phyloP scores from a whole-genome alignment of 2,329 filamentous ascomycete species.

The Peltaster fructicola region DNA sequence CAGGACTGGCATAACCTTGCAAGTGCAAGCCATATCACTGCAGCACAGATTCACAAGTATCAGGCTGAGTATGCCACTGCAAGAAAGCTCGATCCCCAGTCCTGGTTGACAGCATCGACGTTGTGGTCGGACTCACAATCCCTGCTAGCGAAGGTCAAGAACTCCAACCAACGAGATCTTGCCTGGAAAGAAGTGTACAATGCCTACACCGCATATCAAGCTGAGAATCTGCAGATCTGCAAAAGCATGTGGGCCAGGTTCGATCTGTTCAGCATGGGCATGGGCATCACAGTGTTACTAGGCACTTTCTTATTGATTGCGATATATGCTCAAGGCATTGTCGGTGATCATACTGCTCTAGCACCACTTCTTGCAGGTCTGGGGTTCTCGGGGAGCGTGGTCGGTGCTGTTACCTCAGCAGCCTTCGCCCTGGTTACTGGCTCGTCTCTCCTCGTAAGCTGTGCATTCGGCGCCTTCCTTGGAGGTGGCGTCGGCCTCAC shows the following conservation, averaged over 20 bases:
- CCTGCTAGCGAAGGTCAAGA: conserved; percentile 30
- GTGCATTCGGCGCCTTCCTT: conserved; percentile 23
- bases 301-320: conserved; percentile 50
- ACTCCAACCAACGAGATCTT: conserved; percentile 18
- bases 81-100: conserved; percentile 44
- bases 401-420: conserved; percentile 18
- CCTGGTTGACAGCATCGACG: conserved; percentile 21
- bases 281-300: conserved; percentile 56
- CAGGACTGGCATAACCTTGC: conserved; percentile 62
- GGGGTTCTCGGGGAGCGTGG: conserved; percentile 31
- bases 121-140: conserved; percentile 45
- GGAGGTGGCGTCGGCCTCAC: conserved; percentile 23
- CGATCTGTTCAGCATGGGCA: conserved; percentile 68
- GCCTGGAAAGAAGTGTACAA: conserved; percentile 27
- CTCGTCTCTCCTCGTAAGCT: conserved; percentile 23
- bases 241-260: conserved; percentile 83
- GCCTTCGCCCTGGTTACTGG: conserved; percentile 15
- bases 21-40: conserved; percentile 55
- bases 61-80: conserved; percentile 65
- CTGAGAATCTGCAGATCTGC: conserved; percentile 60
- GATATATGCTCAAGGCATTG: conserved; percentile 49
- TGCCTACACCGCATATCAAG: conserved; percentile 57
- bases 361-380: conserved; percentile 35
- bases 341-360: conserved; percentile 35
- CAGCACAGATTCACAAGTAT: conserved; percentile 78